Percentiles rank a stretch among this genome's conserved stretches.
Conservation (phyloP, 2,329 filamentous ascomycete genomes). For the Bisporella sp. region DNA sequence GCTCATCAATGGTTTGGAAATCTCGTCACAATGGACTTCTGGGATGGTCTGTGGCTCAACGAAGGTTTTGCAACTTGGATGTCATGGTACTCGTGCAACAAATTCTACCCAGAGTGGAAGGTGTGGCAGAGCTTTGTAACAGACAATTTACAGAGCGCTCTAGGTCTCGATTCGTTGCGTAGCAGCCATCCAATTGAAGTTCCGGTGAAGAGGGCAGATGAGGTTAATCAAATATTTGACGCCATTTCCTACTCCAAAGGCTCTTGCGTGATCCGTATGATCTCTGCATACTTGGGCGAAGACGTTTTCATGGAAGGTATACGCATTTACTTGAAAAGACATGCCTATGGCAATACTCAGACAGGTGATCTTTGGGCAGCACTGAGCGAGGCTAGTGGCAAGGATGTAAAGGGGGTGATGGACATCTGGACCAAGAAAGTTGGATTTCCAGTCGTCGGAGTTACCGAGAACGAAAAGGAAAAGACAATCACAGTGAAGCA, state of each 20-base stretch:
- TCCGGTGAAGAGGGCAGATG: slow-evolving; percentile 87
- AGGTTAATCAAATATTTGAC: slow-evolving; percentile 98
- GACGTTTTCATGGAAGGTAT: slow-evolving; percentile 90
- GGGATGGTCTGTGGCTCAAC: slow-evolving; percentile 96
- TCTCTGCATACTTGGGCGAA: slow-evolving; percentile 90
- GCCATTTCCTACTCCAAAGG: slow-evolving; percentile 97
- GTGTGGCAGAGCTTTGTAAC: slow-evolving; percentile 95
- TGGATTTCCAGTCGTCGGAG: slow-evolving; percentile 83
- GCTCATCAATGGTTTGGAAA: slow-evolving; percentile 99
- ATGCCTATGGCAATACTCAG: slow-evolving; percentile 92
- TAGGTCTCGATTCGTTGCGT: slow-evolving; percentile 81
- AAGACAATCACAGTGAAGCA: slow-evolving; percentile 82
- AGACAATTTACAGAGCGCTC: slow-evolving; percentile 81
- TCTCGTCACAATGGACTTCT: slow-evolving; percentile 96
- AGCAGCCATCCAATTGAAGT: slow-evolving; percentile 97
- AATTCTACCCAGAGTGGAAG: slow-evolving; percentile 97
- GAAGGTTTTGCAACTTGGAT: slow-evolving; percentile 89
- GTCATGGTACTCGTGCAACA: slow-evolving; percentile 91
- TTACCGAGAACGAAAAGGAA: slow-evolving; percentile 65
- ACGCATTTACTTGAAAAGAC: slow-evolving; percentile 85
- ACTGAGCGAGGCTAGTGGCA: slow-evolving; percentile 80
- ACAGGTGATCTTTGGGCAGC: slow-evolving; percentile 89
- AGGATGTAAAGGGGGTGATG: slow-evolving; percentile 86
- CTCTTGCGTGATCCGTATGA: slow-evolving; percentile 93
- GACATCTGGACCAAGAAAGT: slow-evolving; percentile 96